A percentile compares a stretch with the other conserved stretches of the same genome.
Evolutionary conservation across 441 rosid genomes (phyloP).

Genomic region (Pelargonium cotyledonis): DNA sequence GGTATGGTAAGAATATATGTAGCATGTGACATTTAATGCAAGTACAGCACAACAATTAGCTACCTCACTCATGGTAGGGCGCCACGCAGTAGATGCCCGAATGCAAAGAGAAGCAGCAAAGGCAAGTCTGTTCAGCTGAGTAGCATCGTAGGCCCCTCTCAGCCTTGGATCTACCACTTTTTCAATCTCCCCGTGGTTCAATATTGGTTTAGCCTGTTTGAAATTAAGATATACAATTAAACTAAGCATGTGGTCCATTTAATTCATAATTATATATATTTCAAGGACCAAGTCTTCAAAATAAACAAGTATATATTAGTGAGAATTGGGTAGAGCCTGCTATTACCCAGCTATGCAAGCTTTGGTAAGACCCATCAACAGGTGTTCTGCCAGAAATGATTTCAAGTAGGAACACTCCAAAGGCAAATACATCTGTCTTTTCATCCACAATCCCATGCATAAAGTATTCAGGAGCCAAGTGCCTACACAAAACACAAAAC

Average conservation of each 20-base stretch:
- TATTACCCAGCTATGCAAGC: slow-evolving; percentile 87
- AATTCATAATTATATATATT: background rate
- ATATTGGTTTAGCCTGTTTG: slow-evolving; percentile 62
- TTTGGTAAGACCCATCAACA: slow-evolving; percentile 80
- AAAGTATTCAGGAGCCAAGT: slow-evolving; percentile 93
- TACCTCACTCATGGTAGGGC: slow-evolving; percentile 87
- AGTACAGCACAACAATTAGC: background rate
- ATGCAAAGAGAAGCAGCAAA: slow-evolving; percentile 80
- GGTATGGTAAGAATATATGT: background rate
- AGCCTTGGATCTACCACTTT: slow-evolving; percentile 70
- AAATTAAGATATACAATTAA: background rate
- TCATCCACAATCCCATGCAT: slow-evolving; percentile 95
- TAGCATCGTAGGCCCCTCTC: slow-evolving; percentile 46
- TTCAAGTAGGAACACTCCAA: slow-evolving; percentile 84
- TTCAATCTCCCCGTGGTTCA: slow-evolving; percentile 52
- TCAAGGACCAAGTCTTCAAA: background rate
- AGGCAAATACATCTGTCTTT: slow-evolving; percentile 95
- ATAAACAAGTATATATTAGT: background rate
- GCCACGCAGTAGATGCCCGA: slow-evolving; percentile 65
- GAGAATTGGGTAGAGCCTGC: background rate
- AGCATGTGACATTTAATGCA: no score
- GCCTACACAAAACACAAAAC: slow-evolving; percentile 34
- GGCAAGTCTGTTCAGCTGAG: slow-evolving; percentile 55
- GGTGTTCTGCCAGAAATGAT: slow-evolving; percentile 83
- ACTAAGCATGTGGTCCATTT: background rate